Conservation (phyloP, 768 basidiomycete species). For the Galerina sulciceps region DNA sequence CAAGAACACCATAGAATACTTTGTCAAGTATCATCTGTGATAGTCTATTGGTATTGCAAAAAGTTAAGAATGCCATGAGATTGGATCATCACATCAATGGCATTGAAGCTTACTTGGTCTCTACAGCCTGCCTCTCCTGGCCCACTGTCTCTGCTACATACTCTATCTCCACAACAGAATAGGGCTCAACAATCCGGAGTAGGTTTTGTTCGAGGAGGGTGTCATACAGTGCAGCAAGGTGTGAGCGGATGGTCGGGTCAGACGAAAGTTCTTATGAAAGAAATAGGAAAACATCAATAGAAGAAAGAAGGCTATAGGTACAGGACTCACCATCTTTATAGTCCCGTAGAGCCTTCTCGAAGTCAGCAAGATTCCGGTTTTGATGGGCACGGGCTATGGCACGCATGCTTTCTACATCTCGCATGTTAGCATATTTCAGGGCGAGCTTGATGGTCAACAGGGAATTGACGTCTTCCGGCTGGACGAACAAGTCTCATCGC, state of each 20-base stretch:
- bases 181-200: conserved; percentile 94
- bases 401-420: conserved; percentile 95
- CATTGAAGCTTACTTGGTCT: conserved; percentile 75
- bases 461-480: conserved; percentile 94
- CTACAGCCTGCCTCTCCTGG: conserved; percentile 87
- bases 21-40: conserved; percentile 99
- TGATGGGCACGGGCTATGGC: conserved; percentile 94
- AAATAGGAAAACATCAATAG: not conserved
- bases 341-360: conserved; percentile 85
- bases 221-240: conserved; percentile 93
- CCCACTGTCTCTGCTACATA: conserved; percentile 88
- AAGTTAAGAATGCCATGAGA: no score
- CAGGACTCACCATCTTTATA: conserved; percentile 69
- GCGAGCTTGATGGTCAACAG: conserved; percentile 89
- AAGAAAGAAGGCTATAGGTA: not conserved
- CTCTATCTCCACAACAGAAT: conserved; percentile 88
- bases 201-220: conserved; percentile 96
- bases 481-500: not conserved
- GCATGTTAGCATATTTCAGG: conserved; percentile 81
- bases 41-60: conserved; percentile 50
- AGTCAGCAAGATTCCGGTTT: conserved; percentile 86
- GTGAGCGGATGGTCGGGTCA: conserved; percentile 94
- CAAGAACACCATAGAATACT: conserved; percentile 92
- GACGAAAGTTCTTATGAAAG: conserved; percentile 79
- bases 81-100: not conserved